A percentile compares a stretch with the other conserved stretches of the same genome.
These are phyloP conservation scores for Paecilomyces sp. DNA, from an alignment of 2,329 filamentous ascomycete genomes.

Conservation along the genomic window DNA sequence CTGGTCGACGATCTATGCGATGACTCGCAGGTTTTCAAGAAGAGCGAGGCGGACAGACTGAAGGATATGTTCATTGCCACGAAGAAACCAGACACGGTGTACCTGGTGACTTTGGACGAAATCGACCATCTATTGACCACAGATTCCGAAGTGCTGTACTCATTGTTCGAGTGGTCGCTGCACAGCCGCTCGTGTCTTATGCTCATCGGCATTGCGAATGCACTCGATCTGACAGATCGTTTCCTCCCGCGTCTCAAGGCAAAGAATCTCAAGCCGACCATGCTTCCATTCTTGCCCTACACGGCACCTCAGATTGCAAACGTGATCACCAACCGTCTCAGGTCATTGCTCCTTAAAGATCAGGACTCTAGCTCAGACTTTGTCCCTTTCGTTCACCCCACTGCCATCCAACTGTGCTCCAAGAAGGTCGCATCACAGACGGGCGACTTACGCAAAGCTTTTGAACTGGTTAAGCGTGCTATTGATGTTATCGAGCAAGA, in stretches of 20 bases:
- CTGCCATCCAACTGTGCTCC: constrained; percentile 86
- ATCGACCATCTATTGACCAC: constrained; percentile 89
- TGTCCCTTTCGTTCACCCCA: constrained; percentile 85
- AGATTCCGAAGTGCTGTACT: constrained; percentile 83
- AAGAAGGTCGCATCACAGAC: constrained; percentile 93
- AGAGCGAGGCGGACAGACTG: constrained; percentile 60
- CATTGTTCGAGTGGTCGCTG: constrained; percentile 94
- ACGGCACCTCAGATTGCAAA: constrained; percentile 77
- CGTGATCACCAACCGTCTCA: constrained; percentile 78
- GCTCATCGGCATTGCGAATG: constrained; percentile 90
- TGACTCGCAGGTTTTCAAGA: constrained; percentile 55
- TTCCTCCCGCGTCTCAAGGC: constrained; percentile 90
- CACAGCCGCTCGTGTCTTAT: constrained; percentile 71
- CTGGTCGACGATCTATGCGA: constrained; percentile 64
- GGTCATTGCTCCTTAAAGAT: constrained; percentile 55
- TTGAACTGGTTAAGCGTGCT: constrained; percentile 84
- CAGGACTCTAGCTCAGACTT: constrained; percentile 45
- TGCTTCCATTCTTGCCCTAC: constrained; percentile 91
- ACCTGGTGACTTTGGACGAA: constrained; percentile 85
- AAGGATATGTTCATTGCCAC: constrained; percentile 64
- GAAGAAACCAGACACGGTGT: constrained; percentile 50
- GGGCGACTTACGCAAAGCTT: constrained; percentile 88
- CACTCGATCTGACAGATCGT: constrained; percentile 88
- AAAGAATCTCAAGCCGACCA: constrained; percentile 79
- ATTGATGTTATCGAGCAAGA: constrained; percentile 86